Percentiles rank a stretch among this genome's conserved stretches.
Evolutionary conservation across 1,284 basidiomycete genomes (phyloP).

Genomic region (Naganishia sp.): DNA sequence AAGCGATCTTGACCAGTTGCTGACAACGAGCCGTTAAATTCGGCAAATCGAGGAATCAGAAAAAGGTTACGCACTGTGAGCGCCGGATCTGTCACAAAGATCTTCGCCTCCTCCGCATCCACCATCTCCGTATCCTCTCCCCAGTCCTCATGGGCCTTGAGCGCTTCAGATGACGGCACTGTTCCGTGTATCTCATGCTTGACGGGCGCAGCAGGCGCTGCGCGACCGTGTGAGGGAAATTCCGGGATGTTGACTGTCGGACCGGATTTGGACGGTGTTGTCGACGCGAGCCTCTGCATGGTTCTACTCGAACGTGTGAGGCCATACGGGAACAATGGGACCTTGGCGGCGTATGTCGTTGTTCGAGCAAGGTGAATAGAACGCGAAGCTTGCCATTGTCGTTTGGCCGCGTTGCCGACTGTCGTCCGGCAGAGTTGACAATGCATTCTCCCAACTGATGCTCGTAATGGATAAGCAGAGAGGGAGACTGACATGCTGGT

Average conservation of each 20-base stretch:
- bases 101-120: slow-evolving; percentile 40
- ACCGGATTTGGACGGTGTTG: not conserved
- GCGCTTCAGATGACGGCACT: slow-evolving; percentile 44
- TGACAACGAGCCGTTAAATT: slow-evolving; percentile 31
- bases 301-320: not conserved
- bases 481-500: not conserved
- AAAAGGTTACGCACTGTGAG: slow-evolving; percentile 41
- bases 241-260: slow-evolving; percentile 3
- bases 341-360: not conserved
- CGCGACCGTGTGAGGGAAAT: slow-evolving; percentile 6
- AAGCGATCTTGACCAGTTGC: slow-evolving; percentile 51
- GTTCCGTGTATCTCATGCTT: slow-evolving; percentile 9
- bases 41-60: not conserved
- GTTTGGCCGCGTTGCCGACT: not conserved
- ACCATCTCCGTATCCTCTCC: slow-evolving; percentile 50
- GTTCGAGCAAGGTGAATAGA: slow-evolving; percentile 1
- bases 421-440: slow-evolving; percentile 7
- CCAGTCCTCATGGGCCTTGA: slow-evolving; percentile 49
- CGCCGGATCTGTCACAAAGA: slow-evolving; percentile 49
- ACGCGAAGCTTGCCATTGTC: slow-evolving; percentile 5
- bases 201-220: slow-evolving; percentile 1
- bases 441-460: too few species aligned
- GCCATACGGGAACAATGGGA: too few species aligned
- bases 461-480: too few species aligned
- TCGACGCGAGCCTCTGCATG: slow-evolving; percentile 1